phyloP scores from a whole-genome alignment of 2,329 filamentous ascomycete genomes.

The Neonectria punicea region DNA sequence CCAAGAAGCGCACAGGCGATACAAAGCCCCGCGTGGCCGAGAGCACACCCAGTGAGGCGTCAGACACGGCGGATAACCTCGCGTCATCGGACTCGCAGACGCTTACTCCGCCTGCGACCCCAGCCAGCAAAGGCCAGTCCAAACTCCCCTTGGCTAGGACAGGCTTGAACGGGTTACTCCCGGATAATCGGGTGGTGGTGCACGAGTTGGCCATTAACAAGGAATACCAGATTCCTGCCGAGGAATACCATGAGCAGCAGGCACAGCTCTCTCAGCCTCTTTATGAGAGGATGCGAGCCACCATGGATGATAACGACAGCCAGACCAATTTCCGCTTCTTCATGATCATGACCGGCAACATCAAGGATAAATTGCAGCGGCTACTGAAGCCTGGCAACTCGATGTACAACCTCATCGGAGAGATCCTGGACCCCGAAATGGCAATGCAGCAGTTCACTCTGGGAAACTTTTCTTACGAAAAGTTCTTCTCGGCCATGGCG shows the following conservation, averaged over 20 bases:
- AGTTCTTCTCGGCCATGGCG: constrained; percentile 81
- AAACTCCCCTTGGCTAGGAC: constrained; percentile 50
- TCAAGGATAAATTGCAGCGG: constrained; percentile 77
- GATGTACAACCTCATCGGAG: constrained; percentile 79
- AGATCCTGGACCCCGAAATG: constrained; percentile 78
- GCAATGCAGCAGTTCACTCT: constrained; percentile 75
- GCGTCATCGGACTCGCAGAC: constrained; percentile 59
- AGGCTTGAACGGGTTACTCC: constrained; percentile 66
- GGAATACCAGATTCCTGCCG: constrained; percentile 76
- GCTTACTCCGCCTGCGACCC: constrained; percentile 65
- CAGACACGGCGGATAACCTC: constrained; percentile 51
- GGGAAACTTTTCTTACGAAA: constrained; percentile 82
- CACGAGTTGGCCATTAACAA: constrained; percentile 85
- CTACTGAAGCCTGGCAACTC: constrained; percentile 76
- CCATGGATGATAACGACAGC: constrained; percentile 72
- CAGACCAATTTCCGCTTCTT: constrained; percentile 76
- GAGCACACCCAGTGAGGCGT: constrained; percentile 50
- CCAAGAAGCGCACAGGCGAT: constrained; percentile 75
- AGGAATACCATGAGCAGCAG: constrained; percentile 68
- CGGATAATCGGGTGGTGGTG: constrained; percentile 78
- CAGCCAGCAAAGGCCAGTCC: constrained; percentile 52
- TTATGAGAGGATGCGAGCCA: constrained; percentile 69
- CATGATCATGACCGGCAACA: constrained; percentile 75
- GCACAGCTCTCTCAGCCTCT: constrained; percentile 59
- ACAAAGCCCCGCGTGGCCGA: constrained; percentile 75